Evolutionary conservation across 176 grass and related monocot species (phyloP).

Genomic region (Dendrocalamus sinicus): DNA sequence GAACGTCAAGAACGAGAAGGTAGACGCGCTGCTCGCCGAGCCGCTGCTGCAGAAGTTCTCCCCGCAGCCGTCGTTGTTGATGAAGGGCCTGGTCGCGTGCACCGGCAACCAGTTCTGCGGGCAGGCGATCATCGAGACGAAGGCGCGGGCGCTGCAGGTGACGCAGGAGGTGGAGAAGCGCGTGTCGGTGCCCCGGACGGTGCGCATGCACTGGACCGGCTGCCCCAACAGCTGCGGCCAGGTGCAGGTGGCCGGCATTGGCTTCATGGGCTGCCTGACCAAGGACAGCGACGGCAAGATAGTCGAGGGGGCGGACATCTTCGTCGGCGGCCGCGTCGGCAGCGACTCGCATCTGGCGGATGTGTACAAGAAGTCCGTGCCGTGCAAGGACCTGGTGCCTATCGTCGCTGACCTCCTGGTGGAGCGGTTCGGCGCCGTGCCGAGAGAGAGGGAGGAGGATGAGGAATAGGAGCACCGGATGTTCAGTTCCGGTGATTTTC

Average conservation of each 20-base stretch:
- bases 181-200: slow-evolving; percentile 57
- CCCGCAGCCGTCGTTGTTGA: slow-evolving; percentile 64
- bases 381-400: slow-evolving; percentile 80
- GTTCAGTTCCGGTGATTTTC: neutral
- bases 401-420: slow-evolving; percentile 79
- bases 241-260: slow-evolving; percentile 96
- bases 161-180: slow-evolving; percentile 78
- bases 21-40: slow-evolving; percentile 65
- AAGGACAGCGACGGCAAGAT: slow-evolving; percentile 66
- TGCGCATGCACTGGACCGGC: slow-evolving; percentile 84
- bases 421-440: slow-evolving; percentile 67
- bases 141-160: slow-evolving; percentile 77
- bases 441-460: slow-evolving; percentile 74
- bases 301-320: slow-evolving; percentile 73
- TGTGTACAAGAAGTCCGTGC: slow-evolving; percentile 82
- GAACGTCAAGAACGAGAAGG: slow-evolving; percentile 55
- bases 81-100: slow-evolving; percentile 79
- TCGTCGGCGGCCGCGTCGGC: slow-evolving; percentile 78
- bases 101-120: slow-evolving; percentile 96
- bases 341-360: slow-evolving; percentile 81
- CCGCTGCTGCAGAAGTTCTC: slow-evolving; percentile 69
- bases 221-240: slow-evolving; percentile 94
- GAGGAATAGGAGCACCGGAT: slow-evolving; percentile 53
- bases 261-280: slow-evolving; percentile 90
- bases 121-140: slow-evolving; percentile 94